These are phyloP conservation scores for Erythrobasidium hasegawianum DNA, from an alignment of 1,284 basidiomycete species.

Conservation along the genomic window DNA sequence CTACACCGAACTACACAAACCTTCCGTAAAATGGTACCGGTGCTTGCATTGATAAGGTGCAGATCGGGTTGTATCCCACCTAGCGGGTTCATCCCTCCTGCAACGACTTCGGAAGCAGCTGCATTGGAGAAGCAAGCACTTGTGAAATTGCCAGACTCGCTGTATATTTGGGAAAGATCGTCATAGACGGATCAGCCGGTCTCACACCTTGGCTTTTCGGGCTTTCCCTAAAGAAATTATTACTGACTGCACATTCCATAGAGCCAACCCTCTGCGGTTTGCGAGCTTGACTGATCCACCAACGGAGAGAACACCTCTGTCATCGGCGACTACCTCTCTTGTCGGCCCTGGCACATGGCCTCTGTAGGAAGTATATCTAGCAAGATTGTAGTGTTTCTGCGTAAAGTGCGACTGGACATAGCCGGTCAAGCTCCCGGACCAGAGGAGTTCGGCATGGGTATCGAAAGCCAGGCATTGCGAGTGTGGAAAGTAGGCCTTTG, in stretches of 20 bases:
- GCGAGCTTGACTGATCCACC: slow-evolving; percentile 50
- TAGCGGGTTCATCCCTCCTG: slow-evolving; percentile 23
- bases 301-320: slow-evolving; percentile 49
- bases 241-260: slow-evolving; percentile 47
- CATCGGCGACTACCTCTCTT: slow-evolving; percentile 47
- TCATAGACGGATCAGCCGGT: too few species aligned
- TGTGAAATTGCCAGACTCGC: slow-evolving; percentile 21
- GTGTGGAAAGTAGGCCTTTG: slow-evolving; percentile 13
- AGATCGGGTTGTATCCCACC: slow-evolving; percentile 34
- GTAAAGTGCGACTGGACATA: slow-evolving; percentile 69
- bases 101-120: slow-evolving; percentile 33
- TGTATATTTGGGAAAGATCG: slow-evolving; percentile 5
- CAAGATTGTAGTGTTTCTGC: slow-evolving; percentile 46
- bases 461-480: slow-evolving; percentile 66
- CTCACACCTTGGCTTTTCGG: neutral
- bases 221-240: neutral
- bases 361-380: slow-evolving; percentile 45
- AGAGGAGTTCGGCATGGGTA: slow-evolving; percentile 80
- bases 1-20: slow-evolving; percentile 6
- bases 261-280: slow-evolving; percentile 48
- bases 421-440: slow-evolving; percentile 76
- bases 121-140: slow-evolving; percentile 33
- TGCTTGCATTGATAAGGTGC: slow-evolving; percentile 32
- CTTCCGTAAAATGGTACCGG: slow-evolving; percentile 34
- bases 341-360: slow-evolving; percentile 43